Evolutionary conservation across 768 basidiomycete species (phyloP).

Genomic region (Omphalotus guepiniiformis): DNA sequence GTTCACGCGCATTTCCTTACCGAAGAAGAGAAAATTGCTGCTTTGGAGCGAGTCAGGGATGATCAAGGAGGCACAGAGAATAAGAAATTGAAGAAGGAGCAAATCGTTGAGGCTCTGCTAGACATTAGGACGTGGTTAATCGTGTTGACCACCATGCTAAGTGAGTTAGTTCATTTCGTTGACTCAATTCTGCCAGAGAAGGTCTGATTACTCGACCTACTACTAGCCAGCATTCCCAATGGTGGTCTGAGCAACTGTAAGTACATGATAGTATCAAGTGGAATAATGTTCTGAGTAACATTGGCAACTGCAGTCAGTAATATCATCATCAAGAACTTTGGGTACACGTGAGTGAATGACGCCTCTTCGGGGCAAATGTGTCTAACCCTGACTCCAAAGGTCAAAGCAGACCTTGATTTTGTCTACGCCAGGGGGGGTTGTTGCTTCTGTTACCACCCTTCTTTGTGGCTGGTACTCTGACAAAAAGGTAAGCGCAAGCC

Average conservation of each 20-base stretch:
- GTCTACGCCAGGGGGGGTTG: conserved; percentile 49
- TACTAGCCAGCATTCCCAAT: conserved; percentile 59
- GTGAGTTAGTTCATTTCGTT: conserved; percentile 32
- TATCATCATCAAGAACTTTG: conserved; percentile 57
- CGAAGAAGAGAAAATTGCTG: conserved; percentile 56
- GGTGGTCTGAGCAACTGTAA: conserved; percentile 60
- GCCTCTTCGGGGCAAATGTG: background rate
- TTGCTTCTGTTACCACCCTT: conserved; percentile 45
- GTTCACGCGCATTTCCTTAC: conserved; percentile 54
- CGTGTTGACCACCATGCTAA: conserved; percentile 52
- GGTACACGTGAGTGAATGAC: conserved; percentile 50
- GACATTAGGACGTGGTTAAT: conserved; percentile 63
- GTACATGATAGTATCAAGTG: conserved; percentile 13
- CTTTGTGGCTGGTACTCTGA: conserved; percentile 65
- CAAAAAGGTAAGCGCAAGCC: conserved; percentile 41
- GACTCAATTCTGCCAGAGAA: conserved; percentile 6
- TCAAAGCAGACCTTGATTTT: conserved; percentile 59
- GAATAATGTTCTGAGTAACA: background rate
- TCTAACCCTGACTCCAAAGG: conserved; percentile 21
- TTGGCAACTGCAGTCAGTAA: conserved; percentile 56
- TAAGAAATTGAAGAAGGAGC: conserved; percentile 54
- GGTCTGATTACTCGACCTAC: background rate
- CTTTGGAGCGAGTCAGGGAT: conserved; percentile 61
- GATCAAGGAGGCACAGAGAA: conserved; percentile 63
- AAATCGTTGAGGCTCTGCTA: conserved; percentile 50